These are phyloP conservation scores for Sporothrix dimorphospora DNA, from an alignment of 2,329 filamentous ascomycete genomes.

Conservation along the genomic window DNA sequence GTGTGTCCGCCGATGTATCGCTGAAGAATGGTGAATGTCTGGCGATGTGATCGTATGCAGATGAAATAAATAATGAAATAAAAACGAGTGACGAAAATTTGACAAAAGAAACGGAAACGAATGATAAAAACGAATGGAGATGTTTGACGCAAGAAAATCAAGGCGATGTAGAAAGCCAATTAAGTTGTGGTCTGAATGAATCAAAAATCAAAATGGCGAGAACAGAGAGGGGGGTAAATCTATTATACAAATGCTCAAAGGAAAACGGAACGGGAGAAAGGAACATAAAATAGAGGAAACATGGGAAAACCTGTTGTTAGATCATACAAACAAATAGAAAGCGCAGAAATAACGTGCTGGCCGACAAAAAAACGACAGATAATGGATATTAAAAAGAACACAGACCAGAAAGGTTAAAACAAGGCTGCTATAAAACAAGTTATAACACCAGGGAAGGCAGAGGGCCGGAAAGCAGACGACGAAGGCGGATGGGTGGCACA, in stretches of 20 bases:
- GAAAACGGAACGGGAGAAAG: background rate
- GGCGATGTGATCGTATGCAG: background rate
- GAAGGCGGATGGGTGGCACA: background rate
- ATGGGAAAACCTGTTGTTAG: slow-evolving; percentile 10
- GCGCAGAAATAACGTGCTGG: background rate
- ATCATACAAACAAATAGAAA: background rate
- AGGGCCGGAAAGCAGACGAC: background rate
- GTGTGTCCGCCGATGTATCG: background rate
- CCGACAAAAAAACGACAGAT: background rate
- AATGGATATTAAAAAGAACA: slow-evolving; percentile 7
- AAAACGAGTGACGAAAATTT: background rate
- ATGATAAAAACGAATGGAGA: background rate
- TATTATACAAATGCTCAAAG: background rate
- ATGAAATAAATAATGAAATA: background rate
- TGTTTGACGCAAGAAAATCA: background rate
- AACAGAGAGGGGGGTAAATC: too few relatives aligned
- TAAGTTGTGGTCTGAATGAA: background rate
- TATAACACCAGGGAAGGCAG: background rate
- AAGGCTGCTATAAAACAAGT: background rate
- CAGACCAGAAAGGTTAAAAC: background rate
- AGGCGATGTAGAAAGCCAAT: background rate
- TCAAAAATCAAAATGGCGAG: background rate
- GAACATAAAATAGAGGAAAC: background rate
- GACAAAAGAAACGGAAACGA: background rate
- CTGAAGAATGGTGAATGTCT: background rate